These are phyloP conservation scores for Lecanicillium sp. DNA, from an alignment of 2,329 filamentous ascomycete species.

Conservation along the genomic window DNA sequence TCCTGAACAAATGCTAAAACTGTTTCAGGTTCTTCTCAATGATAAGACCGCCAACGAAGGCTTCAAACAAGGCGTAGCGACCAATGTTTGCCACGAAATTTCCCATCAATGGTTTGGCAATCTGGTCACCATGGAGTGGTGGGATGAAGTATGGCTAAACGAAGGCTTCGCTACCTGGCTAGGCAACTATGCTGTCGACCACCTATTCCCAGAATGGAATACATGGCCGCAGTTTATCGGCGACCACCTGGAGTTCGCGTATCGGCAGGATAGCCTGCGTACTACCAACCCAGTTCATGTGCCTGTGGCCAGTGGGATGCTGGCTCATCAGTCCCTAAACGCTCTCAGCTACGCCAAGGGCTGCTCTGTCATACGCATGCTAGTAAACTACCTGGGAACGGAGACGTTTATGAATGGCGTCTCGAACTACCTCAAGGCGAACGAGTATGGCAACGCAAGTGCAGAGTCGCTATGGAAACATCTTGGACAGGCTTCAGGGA, in stretches of 20 bases:
- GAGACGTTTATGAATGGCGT: slow-evolving; percentile 88
- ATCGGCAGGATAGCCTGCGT: slow-evolving; percentile 80
- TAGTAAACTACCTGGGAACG: slow-evolving; percentile 83
- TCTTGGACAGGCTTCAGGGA: slow-evolving; percentile 76
- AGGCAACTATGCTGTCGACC: slow-evolving; percentile 84
- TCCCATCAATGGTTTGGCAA: slow-evolving; percentile 96
- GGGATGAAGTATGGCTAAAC: slow-evolving; percentile 88
- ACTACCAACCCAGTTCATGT: slow-evolving; percentile 95
- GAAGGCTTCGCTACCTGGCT: slow-evolving; percentile 98
- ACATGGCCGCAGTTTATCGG: slow-evolving; percentile 96
- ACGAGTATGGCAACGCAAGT: slow-evolving; percentile 84
- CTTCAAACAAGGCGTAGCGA: slow-evolving; percentile 89
- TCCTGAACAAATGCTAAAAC: not conserved
- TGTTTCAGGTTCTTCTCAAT: slow-evolving; percentile 77
- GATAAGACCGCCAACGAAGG: slow-evolving; percentile 81
- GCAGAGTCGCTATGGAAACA: slow-evolving; percentile 88
- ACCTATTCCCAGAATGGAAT: slow-evolving; percentile 94
- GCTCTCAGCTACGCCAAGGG: slow-evolving; percentile 95
- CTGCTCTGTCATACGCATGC: slow-evolving; percentile 91
- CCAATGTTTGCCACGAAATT: slow-evolving; percentile 93
- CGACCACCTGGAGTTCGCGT: slow-evolving; percentile 87
- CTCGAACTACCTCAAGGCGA: slow-evolving; percentile 79
- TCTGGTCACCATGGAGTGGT: slow-evolving; percentile 95
- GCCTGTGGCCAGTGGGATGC: slow-evolving; percentile 81
- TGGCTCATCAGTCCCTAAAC: slow-evolving; percentile 97